Percentiles rank a stretch among this genome's conserved stretches.
Conservation (phyloP, 1,284 basidiomycete genomes). For the Neonothopanus nambi region DNA sequence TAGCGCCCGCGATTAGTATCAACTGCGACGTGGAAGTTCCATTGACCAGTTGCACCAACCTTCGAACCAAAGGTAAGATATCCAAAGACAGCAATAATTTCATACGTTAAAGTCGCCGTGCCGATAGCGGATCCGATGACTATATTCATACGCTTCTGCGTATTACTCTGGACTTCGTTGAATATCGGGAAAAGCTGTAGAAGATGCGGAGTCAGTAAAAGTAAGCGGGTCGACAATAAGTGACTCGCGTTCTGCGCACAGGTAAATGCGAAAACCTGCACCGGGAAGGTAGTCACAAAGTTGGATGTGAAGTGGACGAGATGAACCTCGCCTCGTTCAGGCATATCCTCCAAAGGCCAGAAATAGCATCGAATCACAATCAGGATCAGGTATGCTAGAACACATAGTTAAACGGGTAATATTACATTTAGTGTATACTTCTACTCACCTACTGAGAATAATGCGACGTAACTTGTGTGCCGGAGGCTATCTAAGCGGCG, state of each 20-base stretch:
- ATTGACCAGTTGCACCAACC: slow-evolving; percentile 36
- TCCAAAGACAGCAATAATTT: slow-evolving; percentile 84
- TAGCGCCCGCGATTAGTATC: neutral
- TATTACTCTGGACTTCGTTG: slow-evolving; percentile 87
- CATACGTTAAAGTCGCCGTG: slow-evolving; percentile 75
- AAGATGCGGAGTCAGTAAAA: slow-evolving; percentile 14
- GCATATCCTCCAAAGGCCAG: slow-evolving; percentile 63
- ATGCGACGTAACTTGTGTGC: slow-evolving; percentile 83
- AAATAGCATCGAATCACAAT: slow-evolving; percentile 79
- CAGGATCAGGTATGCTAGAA: slow-evolving; percentile 67
- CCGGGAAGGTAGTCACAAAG: slow-evolving; percentile 87
- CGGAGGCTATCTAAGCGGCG: slow-evolving; percentile 80
- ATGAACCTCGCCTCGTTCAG: slow-evolving; percentile 62
- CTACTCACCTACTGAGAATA: slow-evolving; percentile 80
- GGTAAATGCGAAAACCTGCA: slow-evolving; percentile 94
- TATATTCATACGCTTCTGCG: slow-evolving; percentile 83
- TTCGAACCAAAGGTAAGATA: slow-evolving; percentile 95
- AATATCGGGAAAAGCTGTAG: slow-evolving; percentile 85
- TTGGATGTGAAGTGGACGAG: slow-evolving; percentile 74
- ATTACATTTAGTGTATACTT: neutral
- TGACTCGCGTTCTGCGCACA: slow-evolving; percentile 84
- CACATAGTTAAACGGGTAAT: slow-evolving; percentile 12
- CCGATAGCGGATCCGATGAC: slow-evolving; percentile 88
- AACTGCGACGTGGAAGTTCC: neutral
- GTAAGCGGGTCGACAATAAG: neutral